A percentile compares a stretch with the other conserved stretches of the same genome.
These are phyloP conservation scores for Pseudoneurospora amorphoporcata DNA, from an alignment of 495 filamentous ascomycete species.

Conservation along the genomic window DNA sequence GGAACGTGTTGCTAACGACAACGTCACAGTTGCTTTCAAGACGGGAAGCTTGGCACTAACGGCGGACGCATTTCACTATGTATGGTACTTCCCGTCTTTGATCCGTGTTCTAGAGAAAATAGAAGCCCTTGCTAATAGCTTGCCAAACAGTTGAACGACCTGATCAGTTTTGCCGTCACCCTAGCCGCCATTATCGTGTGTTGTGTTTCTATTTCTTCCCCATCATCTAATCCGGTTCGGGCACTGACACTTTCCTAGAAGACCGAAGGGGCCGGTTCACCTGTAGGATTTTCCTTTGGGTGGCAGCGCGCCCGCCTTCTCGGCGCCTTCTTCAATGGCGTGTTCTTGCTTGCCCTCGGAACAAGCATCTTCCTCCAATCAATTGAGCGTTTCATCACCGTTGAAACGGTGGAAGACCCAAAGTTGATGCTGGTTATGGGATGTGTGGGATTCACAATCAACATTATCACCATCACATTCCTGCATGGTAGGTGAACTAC, in stretches of 20 bases:
- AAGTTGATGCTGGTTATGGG: slow-evolving; percentile 73
- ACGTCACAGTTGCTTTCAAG: slow-evolving; percentile 54
- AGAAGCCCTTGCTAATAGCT: neutral
- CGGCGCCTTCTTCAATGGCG: slow-evolving; percentile 89
- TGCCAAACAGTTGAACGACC: slow-evolving; percentile 65
- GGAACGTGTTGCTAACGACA: neutral
- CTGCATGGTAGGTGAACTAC: slow-evolving; percentile 54
- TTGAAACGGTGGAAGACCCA: slow-evolving; percentile 52
- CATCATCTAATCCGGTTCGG: neutral
- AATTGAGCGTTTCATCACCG: slow-evolving; percentile 66
- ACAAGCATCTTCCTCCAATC: slow-evolving; percentile 89
- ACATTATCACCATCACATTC: slow-evolving; percentile 69
- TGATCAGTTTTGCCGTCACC: slow-evolving; percentile 75
- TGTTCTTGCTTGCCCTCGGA: slow-evolving; percentile 87
- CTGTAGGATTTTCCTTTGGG: slow-evolving; percentile 38
- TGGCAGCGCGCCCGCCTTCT: slow-evolving; percentile 92
- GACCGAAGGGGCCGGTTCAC: slow-evolving; percentile 29
- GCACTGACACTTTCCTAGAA: slow-evolving; percentile 21
- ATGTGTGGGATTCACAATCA: slow-evolving; percentile 67
- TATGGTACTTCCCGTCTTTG: slow-evolving; percentile 30
- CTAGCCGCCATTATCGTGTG: slow-evolving; percentile 69
- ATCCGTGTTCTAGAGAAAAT: neutral
- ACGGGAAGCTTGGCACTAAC: slow-evolving; percentile 84
- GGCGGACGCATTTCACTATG: slow-evolving; percentile 95
- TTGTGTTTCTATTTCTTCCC: neutral